phyloP scores from a whole-genome alignment of 495 filamentous ascomycete species.

The Penicillium soppii region DNA sequence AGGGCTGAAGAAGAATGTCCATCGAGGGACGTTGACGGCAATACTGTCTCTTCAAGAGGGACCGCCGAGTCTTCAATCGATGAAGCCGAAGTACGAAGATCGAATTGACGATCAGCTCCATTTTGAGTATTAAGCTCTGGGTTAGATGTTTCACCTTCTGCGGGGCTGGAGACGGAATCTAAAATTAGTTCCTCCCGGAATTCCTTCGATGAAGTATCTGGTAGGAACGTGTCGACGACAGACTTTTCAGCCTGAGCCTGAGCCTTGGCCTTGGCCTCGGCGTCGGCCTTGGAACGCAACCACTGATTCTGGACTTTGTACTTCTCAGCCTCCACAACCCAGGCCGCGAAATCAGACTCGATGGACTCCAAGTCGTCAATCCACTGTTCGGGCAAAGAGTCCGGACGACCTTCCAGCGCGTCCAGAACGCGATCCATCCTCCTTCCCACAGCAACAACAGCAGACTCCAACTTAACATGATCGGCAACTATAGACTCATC shows the following conservation, averaged over 20 bases:
- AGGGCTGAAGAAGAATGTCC: not conserved
- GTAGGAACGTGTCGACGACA: not conserved
- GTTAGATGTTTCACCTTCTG: not conserved
- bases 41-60: not conserved
- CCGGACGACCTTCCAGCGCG: conserved; percentile 73
- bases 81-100: not conserved
- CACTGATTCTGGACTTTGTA: conserved; percentile 46
- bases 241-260: conserved; percentile 6
- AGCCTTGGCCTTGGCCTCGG: no score
- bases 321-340: conserved; percentile 61
- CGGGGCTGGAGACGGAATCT: not conserved
- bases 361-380: conserved; percentile 78
- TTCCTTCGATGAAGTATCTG: conserved; percentile 2
- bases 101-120: not conserved
- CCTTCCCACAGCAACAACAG: conserved; percentile 67
- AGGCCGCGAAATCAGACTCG: conserved; percentile 76
- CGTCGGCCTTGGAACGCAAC: conserved; percentile 22
- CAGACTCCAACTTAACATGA: conserved; percentile 61
- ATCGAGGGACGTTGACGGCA: not conserved
- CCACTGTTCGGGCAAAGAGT: conserved; percentile 85
- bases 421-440: conserved; percentile 83
- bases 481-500: conserved; percentile 60
- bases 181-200: not conserved
- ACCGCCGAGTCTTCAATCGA: not conserved
- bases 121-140: not conserved